These are phyloP conservation scores for Coniochaeta pulveracea DNA, from an alignment of 2,329 filamentous ascomycete species.

Conservation along the genomic window DNA sequence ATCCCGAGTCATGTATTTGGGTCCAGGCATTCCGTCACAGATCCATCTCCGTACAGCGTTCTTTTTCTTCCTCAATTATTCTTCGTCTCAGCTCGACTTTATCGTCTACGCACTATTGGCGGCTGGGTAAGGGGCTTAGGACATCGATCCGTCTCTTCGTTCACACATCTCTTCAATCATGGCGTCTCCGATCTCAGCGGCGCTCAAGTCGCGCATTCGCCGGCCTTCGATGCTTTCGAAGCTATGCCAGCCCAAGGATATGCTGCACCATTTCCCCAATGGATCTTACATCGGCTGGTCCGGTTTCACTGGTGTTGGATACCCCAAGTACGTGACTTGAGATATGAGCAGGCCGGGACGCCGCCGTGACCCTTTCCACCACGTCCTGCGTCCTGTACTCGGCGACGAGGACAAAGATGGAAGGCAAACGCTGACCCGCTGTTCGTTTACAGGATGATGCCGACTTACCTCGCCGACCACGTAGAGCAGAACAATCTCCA, in stretches of 20 bases:
- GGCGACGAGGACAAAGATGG: background rate
- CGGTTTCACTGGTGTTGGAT: slow-evolving; percentile 82
- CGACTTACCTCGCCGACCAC: slow-evolving; percentile 74
- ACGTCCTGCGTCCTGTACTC: background rate
- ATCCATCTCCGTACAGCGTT: no score
- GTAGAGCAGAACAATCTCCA: slow-evolving; percentile 80
- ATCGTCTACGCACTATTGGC: no score
- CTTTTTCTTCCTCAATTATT: no score
- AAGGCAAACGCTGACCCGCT: slow-evolving; percentile 8
- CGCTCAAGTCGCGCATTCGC: slow-evolving; percentile 64
- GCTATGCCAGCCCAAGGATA: slow-evolving; percentile 66
- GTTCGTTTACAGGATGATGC: slow-evolving; percentile 65
- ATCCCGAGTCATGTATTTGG: no score
- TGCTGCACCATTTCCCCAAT: slow-evolving; percentile 73
- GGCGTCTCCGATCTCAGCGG: slow-evolving; percentile 48
- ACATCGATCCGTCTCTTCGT: no score
- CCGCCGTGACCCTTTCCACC: background rate
- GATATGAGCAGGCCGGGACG: no score
- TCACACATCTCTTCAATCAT: no score
- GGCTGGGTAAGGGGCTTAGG: no score
- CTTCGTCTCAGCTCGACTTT: no score
- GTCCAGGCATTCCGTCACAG: no score
- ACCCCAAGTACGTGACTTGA: slow-evolving; percentile 72
- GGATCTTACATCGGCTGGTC: slow-evolving; percentile 84
- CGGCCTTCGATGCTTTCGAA: slow-evolving; percentile 71